A percentile compares a stretch with the other conserved stretches of the same genome.
Conservation (phyloP, 306 rosid genomes). For the Coriaria nepalensis region DNA sequence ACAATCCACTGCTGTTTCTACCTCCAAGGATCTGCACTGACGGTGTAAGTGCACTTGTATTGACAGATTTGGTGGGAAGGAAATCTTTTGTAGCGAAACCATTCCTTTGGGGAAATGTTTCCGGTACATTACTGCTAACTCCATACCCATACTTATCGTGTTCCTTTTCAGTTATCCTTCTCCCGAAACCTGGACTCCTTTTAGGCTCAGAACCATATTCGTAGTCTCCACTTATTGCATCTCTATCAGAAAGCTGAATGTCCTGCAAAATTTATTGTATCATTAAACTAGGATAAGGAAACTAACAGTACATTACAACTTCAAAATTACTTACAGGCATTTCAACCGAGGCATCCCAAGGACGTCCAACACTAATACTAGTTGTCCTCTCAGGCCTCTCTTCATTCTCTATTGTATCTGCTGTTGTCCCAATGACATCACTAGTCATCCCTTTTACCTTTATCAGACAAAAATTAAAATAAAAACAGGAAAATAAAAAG, state of each 20-base stretch:
- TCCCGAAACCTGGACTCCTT: slow-evolving; percentile 31
- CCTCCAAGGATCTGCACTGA: slow-evolving; percentile 27
- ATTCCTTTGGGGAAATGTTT: slow-evolving; percentile 47
- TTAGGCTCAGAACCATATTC: slow-evolving; percentile 42
- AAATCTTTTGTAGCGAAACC: slow-evolving; percentile 36
- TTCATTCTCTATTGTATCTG: slow-evolving; percentile 32
- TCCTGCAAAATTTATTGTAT: slow-evolving; percentile 34
- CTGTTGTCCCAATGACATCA: slow-evolving; percentile 34
- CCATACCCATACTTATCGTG: slow-evolving; percentile 47
- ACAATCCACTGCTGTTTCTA: slow-evolving; percentile 25
- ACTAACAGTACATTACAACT: slow-evolving; percentile 5
- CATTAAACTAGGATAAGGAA: slow-evolving; percentile 14
- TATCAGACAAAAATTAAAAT: slow-evolving; percentile 8
- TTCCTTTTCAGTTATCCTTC: slow-evolving; percentile 39
- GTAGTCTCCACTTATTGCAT: slow-evolving; percentile 28
- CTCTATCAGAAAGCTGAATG: slow-evolving; percentile 41
- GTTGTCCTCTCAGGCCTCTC: slow-evolving; percentile 38
- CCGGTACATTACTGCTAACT: slow-evolving; percentile 33
- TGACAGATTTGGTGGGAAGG: slow-evolving; percentile 42
- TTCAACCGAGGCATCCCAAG: slow-evolving; percentile 54
- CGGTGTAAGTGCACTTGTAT: slow-evolving; percentile 29
- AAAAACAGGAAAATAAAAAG: slow-evolving; percentile 1
- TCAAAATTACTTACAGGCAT: slow-evolving; percentile 34
- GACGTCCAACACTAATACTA: slow-evolving; percentile 35
- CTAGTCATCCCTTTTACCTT: slow-evolving; percentile 47